Evolutionary conservation across 345 rosid species (phyloP).

Genomic region (Camelina sativa): DNA sequence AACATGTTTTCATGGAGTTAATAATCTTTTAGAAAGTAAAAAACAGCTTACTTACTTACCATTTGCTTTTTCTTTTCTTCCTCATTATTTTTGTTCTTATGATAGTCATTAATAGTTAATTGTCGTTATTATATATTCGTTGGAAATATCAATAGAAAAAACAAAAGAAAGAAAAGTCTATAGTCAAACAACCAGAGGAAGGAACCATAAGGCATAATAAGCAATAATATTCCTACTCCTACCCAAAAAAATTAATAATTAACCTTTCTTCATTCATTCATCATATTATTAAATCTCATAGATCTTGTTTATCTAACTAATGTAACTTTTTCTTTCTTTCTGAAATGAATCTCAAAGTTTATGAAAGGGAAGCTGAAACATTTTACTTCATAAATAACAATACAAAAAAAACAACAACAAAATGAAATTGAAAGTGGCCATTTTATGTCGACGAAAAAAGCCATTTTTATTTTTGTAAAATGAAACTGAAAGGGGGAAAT

Average conservation of each 20-base stretch:
- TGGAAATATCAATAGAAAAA: conserved; percentile 40
- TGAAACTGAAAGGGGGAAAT: background rate
- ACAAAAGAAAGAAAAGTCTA: conserved; percentile 48
- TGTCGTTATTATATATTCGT: conserved; percentile 35
- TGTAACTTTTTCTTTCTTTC: background rate
- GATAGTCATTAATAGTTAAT: conserved; percentile 22
- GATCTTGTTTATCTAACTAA: background rate
- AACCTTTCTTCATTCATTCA: background rate
- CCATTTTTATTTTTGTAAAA: background rate
- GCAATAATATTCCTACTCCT: conserved; percentile 46
- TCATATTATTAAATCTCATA: background rate
- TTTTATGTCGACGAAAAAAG: conserved; percentile 8
- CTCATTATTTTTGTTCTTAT: background rate
- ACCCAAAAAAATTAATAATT: background rate
- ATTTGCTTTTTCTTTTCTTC: background rate
- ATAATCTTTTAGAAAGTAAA: background rate
- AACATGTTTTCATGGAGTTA: background rate
- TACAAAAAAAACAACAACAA: background rate
- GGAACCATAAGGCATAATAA: conserved; percentile 32
- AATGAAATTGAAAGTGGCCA: conserved; percentile 28
- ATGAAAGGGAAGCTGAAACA: conserved; percentile 3
- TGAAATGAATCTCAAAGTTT: background rate
- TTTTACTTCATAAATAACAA: background rate
- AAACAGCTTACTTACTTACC: background rate
- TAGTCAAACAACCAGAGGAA: conserved; percentile 50